Base-by-base conservation (phyloP, 2,329 filamentous ascomycete species). In the Talaromyces sp. region DNA sequence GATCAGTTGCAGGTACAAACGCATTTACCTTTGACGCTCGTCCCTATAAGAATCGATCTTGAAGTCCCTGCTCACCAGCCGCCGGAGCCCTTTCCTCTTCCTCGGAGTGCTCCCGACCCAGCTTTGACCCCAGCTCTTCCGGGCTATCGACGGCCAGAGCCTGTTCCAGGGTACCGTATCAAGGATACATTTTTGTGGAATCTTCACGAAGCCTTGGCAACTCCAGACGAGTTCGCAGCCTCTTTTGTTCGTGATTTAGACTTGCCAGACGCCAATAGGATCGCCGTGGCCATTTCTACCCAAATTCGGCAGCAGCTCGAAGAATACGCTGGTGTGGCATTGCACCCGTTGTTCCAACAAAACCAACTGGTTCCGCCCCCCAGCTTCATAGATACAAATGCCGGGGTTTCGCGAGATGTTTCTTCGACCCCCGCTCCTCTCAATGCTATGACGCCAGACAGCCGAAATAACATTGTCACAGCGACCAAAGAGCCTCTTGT, bases 181-280 rank as follows among this genome's bases (percentile, higher is more conserved):
- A 92, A 96, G 69, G 95, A 99, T 69, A 89, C 90, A n/a, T 98
- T 99, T 69, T 78, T 97, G 57, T 99, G 95, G 95, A 99, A 99
- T 69, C 82, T 99, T 14, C 93, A 98, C 76, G 95, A 99, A 78
- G 90, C 91, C 0, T 81, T 97, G 61, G 90, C 93, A 56, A 99
- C 95, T 0, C 96, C 95, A 0, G 95, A 99, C 71, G 90, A 96
- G 70, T 99, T 98, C 72, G 95, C 95, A n/a, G 85, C 89, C 67
- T 87, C 84, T 1, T 86, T 98, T 66, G 93, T 96, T 1, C 91
- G 96, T 65, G 95, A 99, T 72, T 83, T 99, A 49, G 95, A 99
- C 72, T 84, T 99, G 49, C 93, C 93, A 4, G 88, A 90, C 63
- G 84, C 88, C 56, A 82, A 82, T 17, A 76, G 80, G 14, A 84